Base-by-base conservation (phyloP, 495 filamentous ascomycete species). In the Xylaria venustula region DNA sequence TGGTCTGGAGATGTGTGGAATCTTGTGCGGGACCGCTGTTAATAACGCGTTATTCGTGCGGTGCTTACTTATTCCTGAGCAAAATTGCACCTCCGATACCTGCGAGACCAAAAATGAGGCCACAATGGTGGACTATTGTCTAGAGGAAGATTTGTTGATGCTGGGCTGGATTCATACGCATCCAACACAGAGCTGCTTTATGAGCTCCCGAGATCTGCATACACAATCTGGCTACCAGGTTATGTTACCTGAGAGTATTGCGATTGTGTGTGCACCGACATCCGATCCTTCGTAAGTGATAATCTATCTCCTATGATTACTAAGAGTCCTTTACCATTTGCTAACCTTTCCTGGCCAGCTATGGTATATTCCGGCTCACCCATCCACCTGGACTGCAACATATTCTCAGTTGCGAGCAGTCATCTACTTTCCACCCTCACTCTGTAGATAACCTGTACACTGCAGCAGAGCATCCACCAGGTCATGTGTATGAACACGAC, bases 121-220 rank as follows among this genome's bases (percentile, higher is more conserved):
- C 36, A 86, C 83, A 0, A 81, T 96, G 22, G 90, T 97, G 45
- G 90, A 95, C 32, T 98, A 92, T 69, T 93, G 90, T 67, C 87
- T 93, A 64, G 81, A 79, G 7, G 87, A 97, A 65, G 90, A 97
- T 45, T 70, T 98, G 40, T 87, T 97, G 75, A 86, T 94, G 60
- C 81, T 97, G 8, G 94, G 94, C 54, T 98, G 94, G 94, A 98
- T 98, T 58, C 94, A 98, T 71, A 98, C 94, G 0, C 94, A 98
- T 71, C 94, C 94, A 0, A 90, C 87, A 0, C 95, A 98, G 77
- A 96, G 91, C 1, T 98, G 94, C 71, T 98, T 98, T 71, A 94
- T 98, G 91, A 96, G 91, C 74, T 92, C 88, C 32, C 81, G 93
- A 34, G 94, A 98, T 69, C 67, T 97, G 62, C 94, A 98, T 65